A percentile compares a stretch with the other conserved stretches of the same genome.
Evolutionary conservation across 2,329 filamentous ascomycete genomes (phyloP).

Genomic region (Colletotrichum sp.): DNA sequence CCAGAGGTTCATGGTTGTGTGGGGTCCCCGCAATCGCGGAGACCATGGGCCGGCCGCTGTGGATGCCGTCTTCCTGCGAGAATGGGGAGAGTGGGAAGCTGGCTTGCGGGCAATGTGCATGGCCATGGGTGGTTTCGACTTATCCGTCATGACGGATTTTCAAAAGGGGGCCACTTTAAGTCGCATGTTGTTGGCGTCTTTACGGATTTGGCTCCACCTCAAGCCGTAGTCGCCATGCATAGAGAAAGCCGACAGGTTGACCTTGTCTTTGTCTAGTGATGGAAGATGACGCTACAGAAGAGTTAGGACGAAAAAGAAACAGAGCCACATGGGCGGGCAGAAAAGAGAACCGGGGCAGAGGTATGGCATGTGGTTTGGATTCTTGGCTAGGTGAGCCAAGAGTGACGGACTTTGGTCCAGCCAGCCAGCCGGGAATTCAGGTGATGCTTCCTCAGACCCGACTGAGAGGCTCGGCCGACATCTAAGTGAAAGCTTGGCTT

Average conservation of each 20-base stretch:
- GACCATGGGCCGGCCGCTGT: constrained; percentile 6
- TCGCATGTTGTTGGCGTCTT: not conserved
- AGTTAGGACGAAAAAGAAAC: not conserved
- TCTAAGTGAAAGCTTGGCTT: not conserved
- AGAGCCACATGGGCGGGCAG: not conserved
- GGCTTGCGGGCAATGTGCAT: not conserved
- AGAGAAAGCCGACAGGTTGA: not conserved
- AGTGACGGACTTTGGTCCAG: not conserved
- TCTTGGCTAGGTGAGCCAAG: not conserved
- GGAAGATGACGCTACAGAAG: not conserved
- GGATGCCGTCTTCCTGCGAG: not conserved
- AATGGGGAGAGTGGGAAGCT: not conserved
- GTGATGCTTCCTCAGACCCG: not conserved
- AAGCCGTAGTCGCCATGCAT: not conserved
- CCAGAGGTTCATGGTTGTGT: not conserved
- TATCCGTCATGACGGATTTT: constrained; percentile 15
- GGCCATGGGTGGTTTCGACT: not conserved
- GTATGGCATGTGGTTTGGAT: not conserved
- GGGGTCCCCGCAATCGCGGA: constrained; percentile 18
- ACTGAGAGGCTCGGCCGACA: not conserved
- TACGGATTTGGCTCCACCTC: constrained; percentile 9
- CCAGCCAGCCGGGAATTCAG: not conserved
- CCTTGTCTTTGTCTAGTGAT: not conserved
- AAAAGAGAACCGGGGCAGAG: not conserved
- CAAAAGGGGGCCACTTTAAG: not conserved